A percentile compares a stretch with the other conserved stretches of the same genome.
Evolutionary conservation across 176 grass and related monocot species (phyloP).

Genomic region (Tillandsia fasciculata): DNA sequence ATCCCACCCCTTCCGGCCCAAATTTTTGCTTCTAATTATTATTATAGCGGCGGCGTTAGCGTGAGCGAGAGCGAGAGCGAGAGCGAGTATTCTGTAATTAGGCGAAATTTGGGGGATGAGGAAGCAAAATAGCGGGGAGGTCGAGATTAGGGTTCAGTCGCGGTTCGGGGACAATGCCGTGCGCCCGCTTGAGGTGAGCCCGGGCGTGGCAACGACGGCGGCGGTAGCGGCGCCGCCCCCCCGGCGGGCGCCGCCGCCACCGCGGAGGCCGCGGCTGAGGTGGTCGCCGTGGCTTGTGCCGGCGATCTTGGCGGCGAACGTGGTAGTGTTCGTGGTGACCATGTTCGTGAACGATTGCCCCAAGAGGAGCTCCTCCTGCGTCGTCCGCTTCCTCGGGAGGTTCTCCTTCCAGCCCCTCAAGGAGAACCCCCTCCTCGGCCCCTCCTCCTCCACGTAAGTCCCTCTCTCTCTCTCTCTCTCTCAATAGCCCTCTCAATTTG

Average conservation of each 20-base stretch:
- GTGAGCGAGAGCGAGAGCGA: not conserved
- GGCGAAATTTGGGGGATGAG: not conserved
- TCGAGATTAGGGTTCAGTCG: not conserved
- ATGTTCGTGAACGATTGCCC: conserved; percentile 93
- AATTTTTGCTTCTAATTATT: not conserved
- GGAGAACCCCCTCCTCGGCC: conserved; percentile 85
- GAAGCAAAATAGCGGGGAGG: not conserved
- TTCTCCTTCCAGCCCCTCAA: conserved; percentile 79
- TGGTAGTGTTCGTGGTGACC: conserved; percentile 43
- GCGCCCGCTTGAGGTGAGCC: not conserved
- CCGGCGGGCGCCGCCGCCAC: not conserved
- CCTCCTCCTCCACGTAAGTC: conserved; percentile 59
- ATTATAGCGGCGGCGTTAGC: not conserved
- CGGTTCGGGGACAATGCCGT: not conserved
- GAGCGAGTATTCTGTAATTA: not conserved
- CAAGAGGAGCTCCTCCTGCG: conserved; percentile 23
- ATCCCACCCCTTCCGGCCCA: not conserved
- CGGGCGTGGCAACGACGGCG: not conserved
- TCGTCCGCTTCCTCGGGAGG: conserved; percentile 45
- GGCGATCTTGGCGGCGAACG: conserved; percentile 34
- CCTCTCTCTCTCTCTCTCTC: not conserved
- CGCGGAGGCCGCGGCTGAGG: not conserved
- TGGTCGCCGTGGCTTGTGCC: conserved; percentile 66
- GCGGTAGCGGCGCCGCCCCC: not conserved
- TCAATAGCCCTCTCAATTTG: not conserved